Evolutionary conservation across 2,329 filamentous ascomycete species (phyloP).

Genomic region (Aspergillus glaucus): DNA sequence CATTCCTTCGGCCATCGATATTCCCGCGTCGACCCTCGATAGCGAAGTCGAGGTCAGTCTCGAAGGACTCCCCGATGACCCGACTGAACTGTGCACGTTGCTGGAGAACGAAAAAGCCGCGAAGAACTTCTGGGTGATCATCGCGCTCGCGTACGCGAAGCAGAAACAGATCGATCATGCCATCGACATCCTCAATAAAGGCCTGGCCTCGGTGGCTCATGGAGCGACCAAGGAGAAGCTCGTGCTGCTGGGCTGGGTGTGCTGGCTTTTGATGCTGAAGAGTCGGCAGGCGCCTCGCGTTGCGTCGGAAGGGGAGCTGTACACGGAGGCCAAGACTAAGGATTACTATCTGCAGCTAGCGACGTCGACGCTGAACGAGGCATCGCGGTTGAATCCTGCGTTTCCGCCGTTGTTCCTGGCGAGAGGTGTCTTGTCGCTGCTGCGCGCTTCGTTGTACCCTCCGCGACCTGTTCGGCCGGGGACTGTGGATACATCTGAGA

Average conservation of each 20-base stretch:
- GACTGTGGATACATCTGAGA: constrained; percentile 61
- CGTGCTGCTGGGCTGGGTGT: constrained; percentile 74
- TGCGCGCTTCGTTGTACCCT: constrained; percentile 77
- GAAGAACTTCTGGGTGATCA: constrained; percentile 96
- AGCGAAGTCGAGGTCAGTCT: constrained; percentile 85
- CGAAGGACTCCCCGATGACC: constrained; percentile 84
- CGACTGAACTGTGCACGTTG: constrained; percentile 87
- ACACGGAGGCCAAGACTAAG: constrained; percentile 77
- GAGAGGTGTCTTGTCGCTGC: constrained; percentile 78
- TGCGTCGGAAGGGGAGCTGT: constrained; percentile 56
- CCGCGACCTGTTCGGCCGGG: constrained; percentile 61
- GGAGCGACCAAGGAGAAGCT: constrained; percentile 73
- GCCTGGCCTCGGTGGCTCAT: constrained; percentile 63
- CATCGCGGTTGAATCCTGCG: constrained; percentile 85
- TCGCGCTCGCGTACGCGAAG: constrained; percentile 92
- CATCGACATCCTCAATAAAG: constrained; percentile 64
- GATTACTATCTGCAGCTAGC: constrained; percentile 86
- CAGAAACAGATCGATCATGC: constrained; percentile 86
- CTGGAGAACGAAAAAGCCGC: constrained; percentile 90
- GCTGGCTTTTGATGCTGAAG: constrained; percentile 88
- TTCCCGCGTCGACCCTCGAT: constrained; percentile 56
- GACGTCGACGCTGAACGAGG: constrained; percentile 89
- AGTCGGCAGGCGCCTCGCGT: constrained; percentile 71
- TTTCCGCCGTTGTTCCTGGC: constrained; percentile 89
- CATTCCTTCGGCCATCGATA: constrained; percentile 58